Percentiles rank a stretch among this genome's conserved stretches.
Conservation (phyloP, 2,329 filamentous ascomycete genomes). For the Huntiella bhutanensis region DNA sequence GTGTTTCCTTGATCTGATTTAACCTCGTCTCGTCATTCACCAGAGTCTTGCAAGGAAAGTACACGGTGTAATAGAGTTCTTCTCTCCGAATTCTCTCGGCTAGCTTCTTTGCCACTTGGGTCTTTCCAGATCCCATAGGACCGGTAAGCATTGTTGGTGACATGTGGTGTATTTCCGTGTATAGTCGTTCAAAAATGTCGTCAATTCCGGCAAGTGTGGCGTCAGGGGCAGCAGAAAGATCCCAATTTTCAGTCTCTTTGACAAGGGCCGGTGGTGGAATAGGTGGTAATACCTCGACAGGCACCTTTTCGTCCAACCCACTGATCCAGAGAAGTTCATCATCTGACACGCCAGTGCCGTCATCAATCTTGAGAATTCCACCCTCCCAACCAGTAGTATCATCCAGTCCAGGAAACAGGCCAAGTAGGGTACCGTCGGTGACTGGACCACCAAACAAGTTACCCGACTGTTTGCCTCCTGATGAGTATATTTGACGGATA, state of each 20-base stretch:
- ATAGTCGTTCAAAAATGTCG: constrained; percentile 48
- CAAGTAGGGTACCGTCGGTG: constrained; percentile 72
- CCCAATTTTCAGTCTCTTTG: constrained; percentile 24
- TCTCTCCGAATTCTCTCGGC: constrained; percentile 54
- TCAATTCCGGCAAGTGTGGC: constrained; percentile 72
- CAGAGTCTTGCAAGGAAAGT: constrained; percentile 71
- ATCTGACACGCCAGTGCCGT: constrained; percentile 19
- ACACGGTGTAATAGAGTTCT: constrained; percentile 61
- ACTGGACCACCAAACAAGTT: constrained; percentile 62
- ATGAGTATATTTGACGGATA: constrained; percentile 53
- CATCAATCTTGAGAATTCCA: constrained; percentile 62
- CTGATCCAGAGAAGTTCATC: constrained; percentile 49
- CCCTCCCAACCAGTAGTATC: constrained; percentile 54
- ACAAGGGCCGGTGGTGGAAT: constrained; percentile 45
- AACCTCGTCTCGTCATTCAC: constrained; percentile 83
- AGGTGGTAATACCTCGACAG: constrained; percentile 58
- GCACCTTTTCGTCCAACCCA: constrained; percentile 54
- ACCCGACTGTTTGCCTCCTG: constrained; percentile 21
- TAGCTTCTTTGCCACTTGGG: constrained; percentile 56
- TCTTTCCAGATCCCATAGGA: constrained; percentile 79
- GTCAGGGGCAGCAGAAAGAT: constrained; percentile 35
- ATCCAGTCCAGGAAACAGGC: constrained; percentile 32
- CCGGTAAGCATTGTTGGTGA: constrained; percentile 84
- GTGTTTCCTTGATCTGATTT: constrained; percentile 74
- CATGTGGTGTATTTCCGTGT: constrained; percentile 59